These are phyloP conservation scores for Akanthomyces uredinophilus DNA, from an alignment of 2,329 filamentous ascomycete species.

Conservation along the genomic window DNA sequence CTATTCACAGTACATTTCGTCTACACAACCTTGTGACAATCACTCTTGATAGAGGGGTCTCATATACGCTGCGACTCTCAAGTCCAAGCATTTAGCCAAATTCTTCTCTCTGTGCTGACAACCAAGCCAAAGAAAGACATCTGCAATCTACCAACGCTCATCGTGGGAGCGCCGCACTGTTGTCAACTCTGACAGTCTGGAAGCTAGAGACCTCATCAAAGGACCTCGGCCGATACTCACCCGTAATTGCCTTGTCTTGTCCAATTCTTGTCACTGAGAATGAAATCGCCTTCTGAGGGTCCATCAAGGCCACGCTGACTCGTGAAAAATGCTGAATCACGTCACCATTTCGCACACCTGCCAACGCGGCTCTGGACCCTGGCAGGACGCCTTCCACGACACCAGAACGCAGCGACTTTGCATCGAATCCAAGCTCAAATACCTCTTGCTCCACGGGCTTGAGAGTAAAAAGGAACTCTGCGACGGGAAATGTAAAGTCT, in stretches of 20 bases:
- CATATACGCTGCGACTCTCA: background rate
- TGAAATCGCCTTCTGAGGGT: background rate
- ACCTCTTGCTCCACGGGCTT: background rate
- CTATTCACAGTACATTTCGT: too few relatives aligned
- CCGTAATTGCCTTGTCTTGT: constrained; percentile 5
- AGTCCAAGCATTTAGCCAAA: background rate
- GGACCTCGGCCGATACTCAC: background rate
- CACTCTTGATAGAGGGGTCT: too few relatives aligned
- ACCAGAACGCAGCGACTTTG: background rate
- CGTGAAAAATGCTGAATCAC: background rate
- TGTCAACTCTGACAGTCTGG: background rate
- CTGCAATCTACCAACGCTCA: too few relatives aligned
- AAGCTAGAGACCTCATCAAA: background rate
- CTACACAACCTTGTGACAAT: too few relatives aligned
- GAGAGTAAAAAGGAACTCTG: background rate
- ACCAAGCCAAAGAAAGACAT: too few relatives aligned
- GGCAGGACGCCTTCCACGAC: background rate
- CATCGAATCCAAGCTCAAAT: background rate
- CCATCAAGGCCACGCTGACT: background rate
- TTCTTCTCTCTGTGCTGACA: background rate
- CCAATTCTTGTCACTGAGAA: background rate
- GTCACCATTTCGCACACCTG: background rate
- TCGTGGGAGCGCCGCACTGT: background rate
- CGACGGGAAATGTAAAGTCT: background rate
- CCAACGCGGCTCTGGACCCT: background rate